A percentile compares a stretch with the other conserved stretches of the same genome.
phyloP scores from a whole-genome alignment of 2,329 filamentous ascomycete genomes.

The Biscogniauxia mediterranea region DNA sequence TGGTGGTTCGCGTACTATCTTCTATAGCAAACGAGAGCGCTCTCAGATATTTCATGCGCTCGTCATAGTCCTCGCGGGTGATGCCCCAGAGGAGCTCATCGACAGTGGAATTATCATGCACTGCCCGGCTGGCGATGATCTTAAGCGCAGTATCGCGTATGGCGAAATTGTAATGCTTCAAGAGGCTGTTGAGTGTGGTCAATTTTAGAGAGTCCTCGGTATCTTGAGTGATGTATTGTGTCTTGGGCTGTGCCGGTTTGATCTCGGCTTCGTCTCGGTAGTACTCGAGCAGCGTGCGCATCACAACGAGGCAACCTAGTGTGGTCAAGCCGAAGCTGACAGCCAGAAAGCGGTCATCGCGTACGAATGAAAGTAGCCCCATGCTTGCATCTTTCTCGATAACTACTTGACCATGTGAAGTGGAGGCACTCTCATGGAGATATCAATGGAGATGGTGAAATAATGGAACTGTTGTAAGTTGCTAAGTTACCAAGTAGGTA shows the following conservation, averaged over 20 bases:
- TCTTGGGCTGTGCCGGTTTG: conserved; percentile 61
- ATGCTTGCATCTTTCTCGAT: conserved; percentile 32
- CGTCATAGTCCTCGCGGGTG: conserved; percentile 56
- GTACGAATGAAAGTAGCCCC: conserved; percentile 38
- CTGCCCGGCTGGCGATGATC: conserved; percentile 54
- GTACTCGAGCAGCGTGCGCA: conserved; percentile 57
- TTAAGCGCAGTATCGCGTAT: conserved; percentile 67
- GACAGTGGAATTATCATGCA: conserved; percentile 56
- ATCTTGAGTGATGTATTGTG: conserved; percentile 72
- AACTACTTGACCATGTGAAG: too few species aligned
- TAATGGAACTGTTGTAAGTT: neutral
- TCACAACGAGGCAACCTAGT: conserved; percentile 55
- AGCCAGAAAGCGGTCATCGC: conserved; percentile 54
- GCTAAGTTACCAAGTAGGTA: too few species aligned
- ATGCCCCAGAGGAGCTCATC: conserved; percentile 56
- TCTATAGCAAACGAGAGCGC: conserved; percentile 56
- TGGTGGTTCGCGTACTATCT: conserved; percentile 37
- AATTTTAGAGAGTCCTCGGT: conserved; percentile 70
- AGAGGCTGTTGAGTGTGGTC: conserved; percentile 64
- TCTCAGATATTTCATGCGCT: conserved; percentile 55
- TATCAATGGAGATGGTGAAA: neutral
- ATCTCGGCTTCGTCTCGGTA: conserved; percentile 66
- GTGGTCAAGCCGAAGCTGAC: conserved; percentile 56
- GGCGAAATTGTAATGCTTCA: conserved; percentile 69
- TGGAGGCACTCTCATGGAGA: too few species aligned